Percentiles rank a stretch among this genome's conserved stretches.
Conservation (phyloP, 2,329 filamentous ascomycete species). For the Colletotrichum acutatum region DNA sequence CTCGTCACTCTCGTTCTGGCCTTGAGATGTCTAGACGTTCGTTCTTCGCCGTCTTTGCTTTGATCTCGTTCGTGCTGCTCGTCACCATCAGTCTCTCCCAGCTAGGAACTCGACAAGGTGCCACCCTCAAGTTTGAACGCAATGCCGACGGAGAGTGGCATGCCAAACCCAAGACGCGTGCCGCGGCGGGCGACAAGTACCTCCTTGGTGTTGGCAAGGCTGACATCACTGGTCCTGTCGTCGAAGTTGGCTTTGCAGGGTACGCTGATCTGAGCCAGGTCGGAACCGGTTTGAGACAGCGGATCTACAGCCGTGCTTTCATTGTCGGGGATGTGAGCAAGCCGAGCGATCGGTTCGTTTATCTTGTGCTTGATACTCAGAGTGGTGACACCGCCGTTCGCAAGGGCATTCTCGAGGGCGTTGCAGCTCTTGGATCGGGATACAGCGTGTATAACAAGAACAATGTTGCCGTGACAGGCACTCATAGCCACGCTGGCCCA, state of each 20-base stretch:
- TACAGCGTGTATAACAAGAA: slow-evolving; percentile 81
- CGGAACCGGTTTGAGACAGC: slow-evolving; percentile 86
- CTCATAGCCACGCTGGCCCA: slow-evolving; percentile 91
- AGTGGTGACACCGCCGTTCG: slow-evolving; percentile 90
- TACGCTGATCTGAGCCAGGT: slow-evolving; percentile 89
- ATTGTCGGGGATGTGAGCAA: slow-evolving; percentile 78
- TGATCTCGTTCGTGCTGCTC: slow-evolving; percentile 30
- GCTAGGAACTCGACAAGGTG: neutral
- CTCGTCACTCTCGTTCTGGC: slow-evolving; percentile 17
- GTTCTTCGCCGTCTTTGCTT: slow-evolving; percentile 28
- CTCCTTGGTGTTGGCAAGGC: slow-evolving; percentile 67
- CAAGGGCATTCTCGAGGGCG: slow-evolving; percentile 83
- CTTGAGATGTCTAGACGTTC: slow-evolving; percentile 26
- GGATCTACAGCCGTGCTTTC: slow-evolving; percentile 89
- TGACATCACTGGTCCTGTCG: slow-evolving; percentile 78
- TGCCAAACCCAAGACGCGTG: slow-evolving; percentile 33
- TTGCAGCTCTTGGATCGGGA: slow-evolving; percentile 74
- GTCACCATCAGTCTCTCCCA: slow-evolving; percentile 22
- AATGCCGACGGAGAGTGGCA: slow-evolving; percentile 19
- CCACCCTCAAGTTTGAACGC: slow-evolving; percentile 18
- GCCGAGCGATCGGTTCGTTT: slow-evolving; percentile 80
- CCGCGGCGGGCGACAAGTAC: slow-evolving; percentile 53
- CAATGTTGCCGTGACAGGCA: slow-evolving; percentile 91
- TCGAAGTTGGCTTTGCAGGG: slow-evolving; percentile 91
- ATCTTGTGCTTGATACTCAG: slow-evolving; percentile 87